A percentile compares a stretch with the other conserved stretches of the same genome.
These are phyloP conservation scores for Paramecium octaurelia DNA, from an alignment of 73 alveolate species.

Conservation along the genomic window DNA sequence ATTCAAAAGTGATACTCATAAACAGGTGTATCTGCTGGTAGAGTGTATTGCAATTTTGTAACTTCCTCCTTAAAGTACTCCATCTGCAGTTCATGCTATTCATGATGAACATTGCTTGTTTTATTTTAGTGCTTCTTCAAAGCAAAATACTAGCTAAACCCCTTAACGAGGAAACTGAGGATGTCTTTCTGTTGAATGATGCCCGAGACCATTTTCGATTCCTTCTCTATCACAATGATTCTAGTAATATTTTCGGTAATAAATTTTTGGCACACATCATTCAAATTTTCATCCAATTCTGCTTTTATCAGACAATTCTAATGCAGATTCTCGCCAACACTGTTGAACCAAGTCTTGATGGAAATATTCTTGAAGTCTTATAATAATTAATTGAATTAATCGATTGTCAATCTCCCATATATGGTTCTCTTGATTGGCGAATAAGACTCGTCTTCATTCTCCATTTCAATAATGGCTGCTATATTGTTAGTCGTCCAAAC, in stretches of 20 bases:
- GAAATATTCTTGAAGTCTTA: conserved; percentile 1
- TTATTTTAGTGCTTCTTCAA: not conserved
- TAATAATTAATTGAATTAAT: conserved; percentile 13
- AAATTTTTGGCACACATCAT: not conserved
- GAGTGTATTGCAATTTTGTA: not conserved
- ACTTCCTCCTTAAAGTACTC: not conserved
- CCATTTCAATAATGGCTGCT: not conserved
- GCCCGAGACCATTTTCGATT: conserved; percentile 12
- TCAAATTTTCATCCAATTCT: not conserved
- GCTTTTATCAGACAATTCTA: not conserved
- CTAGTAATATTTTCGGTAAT: not conserved
- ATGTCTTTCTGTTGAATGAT: conserved; percentile 24
- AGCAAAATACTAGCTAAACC: conserved; percentile 11
- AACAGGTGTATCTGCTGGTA: not conserved
- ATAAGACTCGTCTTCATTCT: not conserved
- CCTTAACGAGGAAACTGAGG: not conserved
- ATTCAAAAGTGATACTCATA: not conserved
- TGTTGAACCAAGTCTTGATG: not conserved
- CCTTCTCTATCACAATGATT: conserved; percentile 5
- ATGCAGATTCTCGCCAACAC: conserved; percentile 12
- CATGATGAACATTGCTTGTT: not conserved
- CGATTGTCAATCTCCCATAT: not conserved
- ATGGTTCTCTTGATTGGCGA: not conserved
- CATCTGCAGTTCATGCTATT: conserved; percentile 20
- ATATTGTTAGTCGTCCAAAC: not conserved